Evolutionary conservation across 306 rosid species (phyloP).

Genomic region (Citrullus amarus): DNA sequence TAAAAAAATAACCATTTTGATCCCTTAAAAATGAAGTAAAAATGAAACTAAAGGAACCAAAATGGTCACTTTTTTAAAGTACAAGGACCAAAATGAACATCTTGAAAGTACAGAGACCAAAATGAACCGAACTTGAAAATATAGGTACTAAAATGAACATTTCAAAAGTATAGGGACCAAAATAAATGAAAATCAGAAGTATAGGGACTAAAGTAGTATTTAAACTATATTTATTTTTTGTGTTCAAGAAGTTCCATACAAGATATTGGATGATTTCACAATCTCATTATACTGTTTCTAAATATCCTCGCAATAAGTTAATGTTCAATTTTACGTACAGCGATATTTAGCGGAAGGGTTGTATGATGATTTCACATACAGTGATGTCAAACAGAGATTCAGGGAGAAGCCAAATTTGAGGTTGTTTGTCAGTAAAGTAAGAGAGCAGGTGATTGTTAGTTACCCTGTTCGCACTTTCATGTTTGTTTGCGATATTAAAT

Average conservation of each 20-base stretch:
- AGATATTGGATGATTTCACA: background rate
- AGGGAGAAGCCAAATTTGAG: conserved; percentile 40
- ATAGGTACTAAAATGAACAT: too few relatives aligned
- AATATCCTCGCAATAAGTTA: background rate
- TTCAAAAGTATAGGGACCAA: too few relatives aligned
- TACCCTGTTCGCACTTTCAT: background rate
- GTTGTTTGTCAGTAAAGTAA: conserved; percentile 49
- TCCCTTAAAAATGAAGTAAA: too few relatives aligned
- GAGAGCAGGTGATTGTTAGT: conserved; percentile 52
- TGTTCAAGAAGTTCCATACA: background rate
- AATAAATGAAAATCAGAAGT: too few relatives aligned
- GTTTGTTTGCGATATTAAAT: background rate
- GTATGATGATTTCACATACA: conserved; percentile 22
- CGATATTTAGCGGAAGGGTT: conserved; percentile 7
- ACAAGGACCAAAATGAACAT: too few relatives aligned
- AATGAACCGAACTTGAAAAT: too few relatives aligned
- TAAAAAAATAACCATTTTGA: too few relatives aligned
- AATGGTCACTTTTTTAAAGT: too few relatives aligned
- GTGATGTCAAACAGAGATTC: conserved; percentile 17
- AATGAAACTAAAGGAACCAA: too few relatives aligned
- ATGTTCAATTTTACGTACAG: conserved; percentile 22
- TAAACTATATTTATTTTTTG: background rate
- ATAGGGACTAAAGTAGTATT: too few relatives aligned
- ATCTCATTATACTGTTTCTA: background rate
- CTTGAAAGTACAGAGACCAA: too few relatives aligned